phyloP scores from a whole-genome alignment of 495 filamentous ascomycete species.

The Melanomma pulvis-pyrius region DNA sequence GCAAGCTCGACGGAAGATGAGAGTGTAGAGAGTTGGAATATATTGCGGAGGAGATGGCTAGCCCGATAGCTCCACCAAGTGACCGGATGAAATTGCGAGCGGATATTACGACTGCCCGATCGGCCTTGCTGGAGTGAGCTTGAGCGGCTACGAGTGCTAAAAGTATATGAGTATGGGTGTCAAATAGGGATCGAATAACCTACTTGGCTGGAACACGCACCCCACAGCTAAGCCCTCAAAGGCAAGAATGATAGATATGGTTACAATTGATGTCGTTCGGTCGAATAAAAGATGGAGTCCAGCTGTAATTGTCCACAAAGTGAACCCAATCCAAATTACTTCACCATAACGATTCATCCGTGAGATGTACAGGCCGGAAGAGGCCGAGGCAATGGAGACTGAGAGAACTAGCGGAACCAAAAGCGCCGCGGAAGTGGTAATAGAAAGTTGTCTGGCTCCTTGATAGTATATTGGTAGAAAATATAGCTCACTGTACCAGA shows the following conservation, averaged over 20 bases:
- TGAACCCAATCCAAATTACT: constrained; percentile 57
- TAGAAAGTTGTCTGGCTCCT: constrained; percentile 41
- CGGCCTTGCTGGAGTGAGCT: constrained; percentile 13
- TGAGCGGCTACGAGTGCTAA: constrained; percentile 8
- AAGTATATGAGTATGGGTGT: not conserved
- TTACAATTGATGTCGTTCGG: not conserved
- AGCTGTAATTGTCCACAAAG: constrained; percentile 20
- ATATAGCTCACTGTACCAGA: constrained; percentile 57
- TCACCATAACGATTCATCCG: constrained; percentile 57
- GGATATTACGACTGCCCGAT: constrained; percentile 15
- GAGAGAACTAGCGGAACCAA: constrained; percentile 55
- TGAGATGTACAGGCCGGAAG: constrained; percentile 59
- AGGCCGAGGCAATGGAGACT: constrained; percentile 53
- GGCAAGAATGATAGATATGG: not conserved
- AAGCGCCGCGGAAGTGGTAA: constrained; percentile 46
- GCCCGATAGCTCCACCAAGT: constrained; percentile 6
- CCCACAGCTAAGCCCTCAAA: constrained; percentile 15
- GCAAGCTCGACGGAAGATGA: constrained; percentile 2
- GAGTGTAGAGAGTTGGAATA: constrained; percentile 5
- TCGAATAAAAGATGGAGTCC: constrained; percentile 7
- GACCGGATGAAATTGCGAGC: constrained; percentile 13
- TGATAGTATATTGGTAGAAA: constrained; percentile 51
- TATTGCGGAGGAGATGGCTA: constrained; percentile 9
- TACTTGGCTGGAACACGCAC: constrained; percentile 21
- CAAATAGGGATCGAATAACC: not conserved